Conservation (phyloP, 2,329 filamentous ascomycete species). For the Epichloe elymi region DNA sequence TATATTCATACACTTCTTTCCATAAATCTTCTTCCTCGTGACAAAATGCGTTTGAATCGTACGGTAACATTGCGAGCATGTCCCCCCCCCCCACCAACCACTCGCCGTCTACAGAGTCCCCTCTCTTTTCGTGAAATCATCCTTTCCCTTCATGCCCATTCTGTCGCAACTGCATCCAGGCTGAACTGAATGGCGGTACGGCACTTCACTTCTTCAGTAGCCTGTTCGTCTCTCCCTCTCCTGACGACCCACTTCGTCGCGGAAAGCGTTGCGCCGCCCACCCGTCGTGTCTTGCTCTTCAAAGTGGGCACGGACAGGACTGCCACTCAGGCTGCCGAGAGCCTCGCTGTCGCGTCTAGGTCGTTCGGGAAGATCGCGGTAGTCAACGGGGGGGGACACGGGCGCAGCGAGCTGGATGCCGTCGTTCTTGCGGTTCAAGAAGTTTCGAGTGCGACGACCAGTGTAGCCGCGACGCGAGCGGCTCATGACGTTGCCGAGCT, state of each 20-base stretch:
- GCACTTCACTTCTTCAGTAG: neutral
- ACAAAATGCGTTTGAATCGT: neutral
- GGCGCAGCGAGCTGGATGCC: slow-evolving; percentile 33
- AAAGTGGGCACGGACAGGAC: slow-evolving; percentile 29
- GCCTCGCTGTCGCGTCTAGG: slow-evolving; percentile 31
- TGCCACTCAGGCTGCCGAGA: slow-evolving; percentile 35
- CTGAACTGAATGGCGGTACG: neutral
- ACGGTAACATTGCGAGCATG: neutral
- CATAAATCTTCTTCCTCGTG: neutral
- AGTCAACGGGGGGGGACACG: slow-evolving; percentile 10
- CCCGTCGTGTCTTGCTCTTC: slow-evolving; percentile 23
- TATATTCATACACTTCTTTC: too few relatives aligned
- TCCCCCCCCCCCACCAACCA: too few relatives aligned
- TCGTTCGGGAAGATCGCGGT: slow-evolving; percentile 12
- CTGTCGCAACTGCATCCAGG: neutral
- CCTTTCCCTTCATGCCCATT: neutral
- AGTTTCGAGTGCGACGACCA: slow-evolving; percentile 24
- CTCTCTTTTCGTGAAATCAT: neutral
- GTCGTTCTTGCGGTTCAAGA: slow-evolving; percentile 23
- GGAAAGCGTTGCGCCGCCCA: slow-evolving; percentile 29
- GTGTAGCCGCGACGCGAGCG: slow-evolving; percentile 30
- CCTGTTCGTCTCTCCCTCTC: slow-evolving; percentile 11
- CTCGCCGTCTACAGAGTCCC: neutral
- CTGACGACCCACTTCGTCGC: slow-evolving; percentile 37
- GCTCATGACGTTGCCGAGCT: slow-evolving; percentile 39